Percentiles rank a stretch among this genome's conserved stretches.
Conservation (phyloP, 352 stramenopile species). For the Elongisporangium senticosum region DNA sequence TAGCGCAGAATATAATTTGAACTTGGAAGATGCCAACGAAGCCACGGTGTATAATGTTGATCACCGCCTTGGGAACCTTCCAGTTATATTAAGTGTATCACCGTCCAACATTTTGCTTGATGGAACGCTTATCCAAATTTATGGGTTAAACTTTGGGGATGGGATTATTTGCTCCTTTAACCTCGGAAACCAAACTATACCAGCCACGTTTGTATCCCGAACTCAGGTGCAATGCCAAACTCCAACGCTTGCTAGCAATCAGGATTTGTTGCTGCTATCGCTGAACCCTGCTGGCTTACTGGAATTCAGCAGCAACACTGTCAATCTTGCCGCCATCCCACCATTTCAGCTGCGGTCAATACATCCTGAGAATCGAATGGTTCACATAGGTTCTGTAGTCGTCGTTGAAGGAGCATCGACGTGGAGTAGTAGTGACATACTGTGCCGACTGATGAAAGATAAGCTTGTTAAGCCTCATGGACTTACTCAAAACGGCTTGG, state of each 20-base stretch:
- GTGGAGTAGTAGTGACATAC: slow-evolving; percentile 5
- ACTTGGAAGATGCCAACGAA: background rate
- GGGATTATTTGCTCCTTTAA: background rate
- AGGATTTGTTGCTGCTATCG: background rate
- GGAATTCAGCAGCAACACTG: background rate
- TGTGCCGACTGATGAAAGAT: slow-evolving; percentile 19
- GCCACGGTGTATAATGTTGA: slow-evolving; percentile 4
- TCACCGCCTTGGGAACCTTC: slow-evolving; percentile 6
- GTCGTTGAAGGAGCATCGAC: slow-evolving; percentile 13
- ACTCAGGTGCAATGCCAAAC: background rate
- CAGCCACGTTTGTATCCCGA: background rate
- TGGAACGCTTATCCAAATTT: background rate
- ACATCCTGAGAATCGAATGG: slow-evolving; percentile 12
- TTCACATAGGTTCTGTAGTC: slow-evolving; percentile 18
- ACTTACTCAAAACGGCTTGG: slow-evolving; percentile 16
- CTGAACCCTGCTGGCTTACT: background rate
- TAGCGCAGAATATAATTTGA: background rate
- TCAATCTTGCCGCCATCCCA: background rate
- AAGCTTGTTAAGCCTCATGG: slow-evolving; percentile 7
- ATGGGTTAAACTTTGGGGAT: background rate
- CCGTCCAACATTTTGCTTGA: background rate
- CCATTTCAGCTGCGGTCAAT: slow-evolving; percentile 18
- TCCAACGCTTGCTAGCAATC: background rate
- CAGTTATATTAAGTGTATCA: background rate
- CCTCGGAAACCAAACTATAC: background rate